Conservation (phyloP, 768 basidiomycete species). For the Coprinellus aureogranulatus region DNA sequence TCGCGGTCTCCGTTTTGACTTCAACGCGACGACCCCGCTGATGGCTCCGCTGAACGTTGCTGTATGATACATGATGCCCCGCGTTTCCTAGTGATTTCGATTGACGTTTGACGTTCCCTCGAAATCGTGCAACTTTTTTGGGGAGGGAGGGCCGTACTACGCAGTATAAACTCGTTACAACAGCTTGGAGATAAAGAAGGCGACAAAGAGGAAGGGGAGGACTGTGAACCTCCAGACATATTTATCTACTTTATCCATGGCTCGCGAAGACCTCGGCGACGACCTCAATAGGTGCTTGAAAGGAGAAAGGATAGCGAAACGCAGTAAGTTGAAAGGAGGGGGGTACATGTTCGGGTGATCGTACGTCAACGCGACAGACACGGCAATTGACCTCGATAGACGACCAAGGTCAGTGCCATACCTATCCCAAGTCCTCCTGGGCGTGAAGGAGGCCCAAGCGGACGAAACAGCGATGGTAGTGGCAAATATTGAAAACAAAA, state of each 20-base stretch:
- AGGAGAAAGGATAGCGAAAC: constrained; percentile 6
- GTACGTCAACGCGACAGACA: constrained; percentile 35
- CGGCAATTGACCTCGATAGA: constrained; percentile 41
- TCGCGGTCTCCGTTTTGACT: not conserved
- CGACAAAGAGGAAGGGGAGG: constrained; percentile 6
- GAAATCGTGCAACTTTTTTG: not conserved
- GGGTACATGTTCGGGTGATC: constrained; percentile 42
- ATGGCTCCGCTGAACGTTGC: not conserved
- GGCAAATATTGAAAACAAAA: constrained; percentile 34
- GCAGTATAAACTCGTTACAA: too few species aligned
- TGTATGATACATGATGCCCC: not conserved
- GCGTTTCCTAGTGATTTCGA: not conserved
- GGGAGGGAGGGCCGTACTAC: too few species aligned
- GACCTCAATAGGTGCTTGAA: not conserved
- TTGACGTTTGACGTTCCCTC: not conserved
- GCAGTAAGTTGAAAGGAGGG: constrained; percentile 49
- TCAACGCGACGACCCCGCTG: not conserved
- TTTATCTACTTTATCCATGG: not conserved
- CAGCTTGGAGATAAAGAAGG: not conserved
- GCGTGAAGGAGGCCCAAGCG: constrained; percentile 1
- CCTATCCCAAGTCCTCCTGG: constrained; percentile 41
- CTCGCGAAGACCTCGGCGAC: not conserved
- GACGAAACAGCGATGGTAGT: constrained; percentile 24
- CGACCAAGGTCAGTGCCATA: constrained; percentile 44
- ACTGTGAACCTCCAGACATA: constrained; percentile 8